These are phyloP conservation scores for Camelina neglecta DNA, from an alignment of 345 rosid species.

Conservation along the genomic window DNA sequence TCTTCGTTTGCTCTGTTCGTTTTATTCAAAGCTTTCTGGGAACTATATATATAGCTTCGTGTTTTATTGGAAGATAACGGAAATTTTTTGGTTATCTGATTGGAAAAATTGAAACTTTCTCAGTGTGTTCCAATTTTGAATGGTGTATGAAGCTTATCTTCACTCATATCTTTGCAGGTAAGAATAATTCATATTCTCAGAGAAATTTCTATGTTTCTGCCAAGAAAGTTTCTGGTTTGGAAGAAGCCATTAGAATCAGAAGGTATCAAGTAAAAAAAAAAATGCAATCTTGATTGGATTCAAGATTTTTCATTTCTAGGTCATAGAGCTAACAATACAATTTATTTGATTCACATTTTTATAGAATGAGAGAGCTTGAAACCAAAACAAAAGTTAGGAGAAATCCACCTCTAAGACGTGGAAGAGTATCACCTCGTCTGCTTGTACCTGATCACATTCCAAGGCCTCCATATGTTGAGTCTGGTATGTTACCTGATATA, in stretches of 20 bases:
- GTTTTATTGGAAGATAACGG: neutral
- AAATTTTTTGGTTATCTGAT: neutral
- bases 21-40: neutral
- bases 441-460: conserved; percentile 81
- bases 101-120: neutral
- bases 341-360: conserved; percentile 26
- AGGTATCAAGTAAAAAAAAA: conserved; percentile 44
- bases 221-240: conserved; percentile 63
- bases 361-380: conserved; percentile 67
- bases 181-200: conserved; percentile 24
- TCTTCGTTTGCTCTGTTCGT: conserved; percentile 6
- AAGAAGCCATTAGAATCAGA: conserved; percentile 75
- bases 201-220: conserved; percentile 50
- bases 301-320: neutral
- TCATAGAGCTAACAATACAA: neutral
- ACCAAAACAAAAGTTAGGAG: conserved; percentile 49
- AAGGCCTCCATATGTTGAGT: conserved; percentile 75
- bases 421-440: conserved; percentile 79
- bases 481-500: conserved; percentile 67
- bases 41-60: neutral
- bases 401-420: conserved; percentile 73
- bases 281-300: neutral
- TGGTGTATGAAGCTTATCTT: conserved; percentile 6
- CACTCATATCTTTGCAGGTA: conserved; percentile 41
- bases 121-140: neutral